Conservation (phyloP, 495 filamentous ascomycete species). For the Hyaloscypha bicolor region DNA sequence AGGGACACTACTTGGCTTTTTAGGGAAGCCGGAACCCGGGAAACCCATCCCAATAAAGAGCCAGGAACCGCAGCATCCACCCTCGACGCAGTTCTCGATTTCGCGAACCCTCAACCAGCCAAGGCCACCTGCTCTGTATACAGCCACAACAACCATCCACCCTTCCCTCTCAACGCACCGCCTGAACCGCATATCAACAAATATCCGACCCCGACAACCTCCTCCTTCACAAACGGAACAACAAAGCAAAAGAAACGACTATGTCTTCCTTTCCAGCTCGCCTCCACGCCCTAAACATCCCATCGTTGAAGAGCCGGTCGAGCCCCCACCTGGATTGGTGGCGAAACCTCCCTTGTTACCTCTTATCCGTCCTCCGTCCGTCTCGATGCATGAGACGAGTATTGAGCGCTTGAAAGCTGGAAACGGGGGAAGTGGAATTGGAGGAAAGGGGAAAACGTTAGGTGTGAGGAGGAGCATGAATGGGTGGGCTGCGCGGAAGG, state of each 20-base stretch:
- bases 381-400: conserved; percentile 23
- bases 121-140: conserved; percentile 38
- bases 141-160: conserved; percentile 37
- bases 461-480: conserved; percentile 43
- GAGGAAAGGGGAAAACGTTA: conserved; percentile 29
- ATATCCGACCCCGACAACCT: conserved; percentile 12
- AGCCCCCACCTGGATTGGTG: conserved; percentile 9
- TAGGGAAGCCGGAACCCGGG: conserved; percentile 33
- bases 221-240: neutral
- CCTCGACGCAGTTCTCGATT: neutral
- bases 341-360: conserved; percentile 19
- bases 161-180: conserved; percentile 32
- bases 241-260: conserved; percentile 23
- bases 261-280: conserved; percentile 33
- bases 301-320: neutral
- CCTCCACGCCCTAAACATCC: conserved; percentile 22
- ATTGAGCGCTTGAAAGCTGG: conserved; percentile 12
- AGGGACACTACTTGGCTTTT: conserved; percentile 49
- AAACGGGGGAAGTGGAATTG: neutral
- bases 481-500: conserved; percentile 38
- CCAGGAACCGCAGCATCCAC: conserved; percentile 19
- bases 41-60: neutral
- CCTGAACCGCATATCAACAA: conserved; percentile 23
- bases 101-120: conserved; percentile 19
- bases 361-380: conserved; percentile 17